A percentile compares a stretch with the other conserved stretches of the same genome.
These are phyloP conservation scores for Bimuria novae-zelandiae DNA, from an alignment of 2,329 filamentous ascomycete species.

Conservation along the genomic window DNA sequence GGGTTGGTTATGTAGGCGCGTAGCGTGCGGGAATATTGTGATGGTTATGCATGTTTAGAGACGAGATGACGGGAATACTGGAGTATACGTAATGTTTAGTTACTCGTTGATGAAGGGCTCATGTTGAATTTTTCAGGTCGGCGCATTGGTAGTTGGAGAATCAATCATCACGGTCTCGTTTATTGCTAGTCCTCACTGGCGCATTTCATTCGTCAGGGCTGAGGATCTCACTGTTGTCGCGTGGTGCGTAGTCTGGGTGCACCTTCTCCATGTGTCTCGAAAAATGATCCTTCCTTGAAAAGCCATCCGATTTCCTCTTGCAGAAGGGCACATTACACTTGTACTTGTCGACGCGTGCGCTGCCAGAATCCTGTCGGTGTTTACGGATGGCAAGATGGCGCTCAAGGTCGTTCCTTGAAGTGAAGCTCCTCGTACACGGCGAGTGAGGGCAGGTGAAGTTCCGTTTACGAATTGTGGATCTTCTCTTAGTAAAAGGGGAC, in stretches of 20 bases:
- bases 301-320: background rate
- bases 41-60: no score
- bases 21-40: background rate
- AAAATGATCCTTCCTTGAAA: conserved; percentile 4
- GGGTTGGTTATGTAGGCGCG: background rate
- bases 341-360: background rate
- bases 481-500: no score
- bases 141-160: no score
- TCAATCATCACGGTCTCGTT: no score
- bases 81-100: no score
- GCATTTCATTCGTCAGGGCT: no score
- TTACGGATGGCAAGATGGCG: background rate
- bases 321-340: background rate
- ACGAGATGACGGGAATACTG: no score
- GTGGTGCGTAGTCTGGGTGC: background rate
- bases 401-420: background rate
- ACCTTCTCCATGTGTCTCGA: background rate
- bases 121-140: no score
- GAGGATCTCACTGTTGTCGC: no score
- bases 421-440: background rate
- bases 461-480: background rate
- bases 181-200: no score
- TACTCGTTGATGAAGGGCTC: no score
- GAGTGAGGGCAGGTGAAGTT: background rate
- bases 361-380: background rate